Conservation (phyloP, 2,329 filamentous ascomycete genomes). For the Ophiocordyceps camponoti-leonardi region DNA sequence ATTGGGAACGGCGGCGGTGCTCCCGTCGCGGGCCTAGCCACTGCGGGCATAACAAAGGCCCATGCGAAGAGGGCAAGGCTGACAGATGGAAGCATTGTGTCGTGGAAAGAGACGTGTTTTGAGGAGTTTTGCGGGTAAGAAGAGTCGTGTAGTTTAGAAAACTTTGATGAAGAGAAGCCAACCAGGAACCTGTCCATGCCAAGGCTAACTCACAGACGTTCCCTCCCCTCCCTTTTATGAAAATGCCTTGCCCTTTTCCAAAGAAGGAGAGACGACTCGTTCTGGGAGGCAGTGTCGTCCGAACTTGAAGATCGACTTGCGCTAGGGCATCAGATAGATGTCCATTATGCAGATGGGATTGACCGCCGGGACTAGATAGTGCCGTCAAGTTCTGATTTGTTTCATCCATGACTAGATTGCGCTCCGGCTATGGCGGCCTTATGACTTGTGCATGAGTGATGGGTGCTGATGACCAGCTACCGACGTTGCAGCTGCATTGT, state of each 20-base stretch:
- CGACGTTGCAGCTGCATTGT: too few relatives aligned
- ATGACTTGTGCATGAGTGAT: too few relatives aligned
- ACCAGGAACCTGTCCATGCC: neutral
- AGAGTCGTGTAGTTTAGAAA: too few relatives aligned
- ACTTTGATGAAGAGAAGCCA: neutral
- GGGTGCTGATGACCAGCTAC: too few relatives aligned
- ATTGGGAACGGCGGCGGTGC: too few relatives aligned
- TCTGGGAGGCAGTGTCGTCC: neutral
- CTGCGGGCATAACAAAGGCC: neutral
- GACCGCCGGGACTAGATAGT: too few relatives aligned
- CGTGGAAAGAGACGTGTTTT: neutral
- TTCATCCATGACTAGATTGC: too few relatives aligned
- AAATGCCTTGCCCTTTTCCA: neutral
- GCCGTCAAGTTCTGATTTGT: too few relatives aligned
- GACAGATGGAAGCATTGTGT: neutral
- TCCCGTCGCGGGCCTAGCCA: neutral
- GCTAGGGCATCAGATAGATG: neutral
- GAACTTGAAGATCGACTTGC: neutral
- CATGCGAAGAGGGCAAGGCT: neutral
- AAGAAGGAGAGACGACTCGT: neutral
- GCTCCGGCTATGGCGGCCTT: too few relatives aligned
- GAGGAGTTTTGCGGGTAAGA: neutral
- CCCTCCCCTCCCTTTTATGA: neutral
- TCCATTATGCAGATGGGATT: neutral
- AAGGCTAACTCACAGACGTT: neutral